Evolutionary conservation across 2,329 filamentous ascomycete genomes (phyloP).

Genomic region (Coniella lustricola): DNA sequence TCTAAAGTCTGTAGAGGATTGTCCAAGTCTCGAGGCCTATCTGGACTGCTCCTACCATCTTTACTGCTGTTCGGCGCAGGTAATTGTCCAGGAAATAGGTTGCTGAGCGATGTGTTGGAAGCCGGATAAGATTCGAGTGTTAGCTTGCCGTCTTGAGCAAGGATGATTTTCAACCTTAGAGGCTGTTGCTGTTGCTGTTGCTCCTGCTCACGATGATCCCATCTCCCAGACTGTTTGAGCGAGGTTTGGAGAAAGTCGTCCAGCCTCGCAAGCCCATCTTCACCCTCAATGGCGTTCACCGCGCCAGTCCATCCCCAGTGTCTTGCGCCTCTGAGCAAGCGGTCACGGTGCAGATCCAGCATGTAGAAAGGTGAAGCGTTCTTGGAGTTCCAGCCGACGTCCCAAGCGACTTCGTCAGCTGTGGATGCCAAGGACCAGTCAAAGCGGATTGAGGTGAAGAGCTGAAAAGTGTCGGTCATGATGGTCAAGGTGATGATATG

Average conservation of each 20-base stretch:
- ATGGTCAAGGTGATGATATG: no score
- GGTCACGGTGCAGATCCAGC: slow-evolving; percentile 69
- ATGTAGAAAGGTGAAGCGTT: slow-evolving; percentile 66
- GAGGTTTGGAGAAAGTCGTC: slow-evolving; percentile 29
- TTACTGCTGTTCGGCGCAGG: slow-evolving; percentile 32
- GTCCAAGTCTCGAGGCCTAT: no score
- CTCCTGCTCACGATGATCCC: slow-evolving; percentile 22
- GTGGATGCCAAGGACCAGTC: slow-evolving; percentile 50
- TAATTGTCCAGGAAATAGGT: slow-evolving; percentile 52
- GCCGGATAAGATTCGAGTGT: slow-evolving; percentile 32
- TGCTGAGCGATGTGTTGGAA: slow-evolving; percentile 35
- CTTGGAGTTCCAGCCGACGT: slow-evolving; percentile 46
- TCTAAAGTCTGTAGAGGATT: no score
- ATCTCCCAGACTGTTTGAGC: slow-evolving; percentile 9
- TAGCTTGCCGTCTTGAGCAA: slow-evolving; percentile 43
- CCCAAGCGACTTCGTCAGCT: slow-evolving; percentile 28
- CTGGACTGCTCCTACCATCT: background rate
- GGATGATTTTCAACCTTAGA: slow-evolving; percentile 47
- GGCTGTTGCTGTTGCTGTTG: slow-evolving; percentile 24
- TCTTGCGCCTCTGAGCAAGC: slow-evolving; percentile 58
- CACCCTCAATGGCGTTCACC: slow-evolving; percentile 36
- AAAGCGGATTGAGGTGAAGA: slow-evolving; percentile 68
- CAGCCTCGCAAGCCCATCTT: slow-evolving; percentile 37
- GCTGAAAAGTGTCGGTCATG: slow-evolving; percentile 43
- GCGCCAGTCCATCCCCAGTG: slow-evolving; percentile 50